A percentile compares a stretch with the other conserved stretches of the same genome.
These are phyloP conservation scores for Phytophthora pseudosyringae DNA, from an alignment of 352 stramenopile species.

Conservation along the genomic window DNA sequence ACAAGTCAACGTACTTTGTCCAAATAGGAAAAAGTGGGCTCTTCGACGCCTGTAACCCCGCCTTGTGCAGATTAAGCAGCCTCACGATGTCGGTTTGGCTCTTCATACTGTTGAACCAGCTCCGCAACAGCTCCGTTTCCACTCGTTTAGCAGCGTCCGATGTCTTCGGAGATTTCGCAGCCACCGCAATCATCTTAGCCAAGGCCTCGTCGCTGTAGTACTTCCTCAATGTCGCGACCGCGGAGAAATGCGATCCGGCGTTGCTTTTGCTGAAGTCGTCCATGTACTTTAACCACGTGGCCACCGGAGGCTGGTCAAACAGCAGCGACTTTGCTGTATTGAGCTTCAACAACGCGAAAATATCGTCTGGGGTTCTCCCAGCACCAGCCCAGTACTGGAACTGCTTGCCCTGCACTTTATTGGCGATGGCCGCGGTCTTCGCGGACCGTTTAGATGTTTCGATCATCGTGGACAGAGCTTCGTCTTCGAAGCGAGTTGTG, in stretches of 20 bases:
- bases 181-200: constrained; percentile 8
- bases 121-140: constrained; percentile 13
- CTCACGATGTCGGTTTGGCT: constrained; percentile 6
- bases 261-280: neutral
- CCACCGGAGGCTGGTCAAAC: constrained; percentile 4
- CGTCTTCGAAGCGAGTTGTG: constrained; percentile 15
- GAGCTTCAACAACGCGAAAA: constrained; percentile 5
- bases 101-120: constrained; percentile 20
- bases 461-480: constrained; percentile 14
- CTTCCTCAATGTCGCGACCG: constrained; percentile 4
- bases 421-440: neutral
- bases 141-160: constrained; percentile 10
- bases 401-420: constrained; percentile 13
- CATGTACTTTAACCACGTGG: constrained; percentile 6
- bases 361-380: constrained; percentile 9
- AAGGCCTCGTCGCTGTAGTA: constrained; percentile 1
- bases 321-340: constrained; percentile 8
- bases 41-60: neutral
- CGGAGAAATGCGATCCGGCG: neutral
- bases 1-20: constrained; percentile 16
- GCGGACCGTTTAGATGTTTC: constrained; percentile 12
- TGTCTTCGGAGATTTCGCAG: neutral
- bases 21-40: constrained; percentile 12
- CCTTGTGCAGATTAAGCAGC: neutral
- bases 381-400: neutral